Evolutionary conservation across 305 asterid genomes (phyloP), one percentile per base, ranked within the genome.

Genomic region (Withania somnifera): DNA sequence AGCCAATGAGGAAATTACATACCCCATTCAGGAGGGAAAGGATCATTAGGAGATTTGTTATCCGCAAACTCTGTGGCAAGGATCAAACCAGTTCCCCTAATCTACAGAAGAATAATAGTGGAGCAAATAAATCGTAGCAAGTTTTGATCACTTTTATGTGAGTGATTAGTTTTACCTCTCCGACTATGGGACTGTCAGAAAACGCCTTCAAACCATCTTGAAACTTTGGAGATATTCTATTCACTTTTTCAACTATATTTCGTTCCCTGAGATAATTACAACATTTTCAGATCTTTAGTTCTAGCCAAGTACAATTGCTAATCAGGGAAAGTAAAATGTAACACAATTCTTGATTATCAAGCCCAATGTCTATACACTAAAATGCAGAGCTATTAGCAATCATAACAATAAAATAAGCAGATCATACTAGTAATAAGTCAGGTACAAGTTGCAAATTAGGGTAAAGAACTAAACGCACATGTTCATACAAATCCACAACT

Each of bases 21-120:
- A 95, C 99, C 98, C 99, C 99, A 94, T 87, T 93, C 93, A 45
- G 97, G 83, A 87, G 99, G 99, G 86, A 93, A 95, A 2, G 90
- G 88, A 82, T 95, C 97, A 52, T 88, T 90, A 1, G 99, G 99
- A n/a, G 99, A 94, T 88, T 95, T 95, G 90, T 94, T 95, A 77
- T 95, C 89, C 0, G 92, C 64, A 71, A 93, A 95, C 84, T 95
- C 98, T 17, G 97, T 94, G 75, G 97, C 98, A 56, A 91, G 94
- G 87, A 95, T 93, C 91, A 95, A 89, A 22, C 98, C 99, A 9
- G 91, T 90, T 69, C 99, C 99, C 14, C 99, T 91, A 82, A 95
- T 95, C 99, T 95, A 88, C 86, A 88, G 34, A 83, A 53, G 47
- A 47, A 71, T 52, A 81, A 81, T 76, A 61, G 80, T 51, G 64